Conservation (phyloP, 306 rosid species). For the Quercus cerris region DNA sequence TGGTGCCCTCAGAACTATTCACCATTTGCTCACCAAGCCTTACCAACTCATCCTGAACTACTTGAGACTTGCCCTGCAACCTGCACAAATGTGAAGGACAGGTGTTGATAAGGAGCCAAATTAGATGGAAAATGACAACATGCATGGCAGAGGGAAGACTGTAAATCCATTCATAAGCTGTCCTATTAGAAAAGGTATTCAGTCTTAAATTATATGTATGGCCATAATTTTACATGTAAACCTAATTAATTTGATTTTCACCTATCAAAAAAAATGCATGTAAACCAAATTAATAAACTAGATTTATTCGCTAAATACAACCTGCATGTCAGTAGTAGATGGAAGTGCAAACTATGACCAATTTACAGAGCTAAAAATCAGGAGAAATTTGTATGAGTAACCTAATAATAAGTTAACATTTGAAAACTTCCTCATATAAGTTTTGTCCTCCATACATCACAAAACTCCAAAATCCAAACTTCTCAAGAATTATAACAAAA, state of each 20-base stretch:
- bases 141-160: neutral
- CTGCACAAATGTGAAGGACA: conserved; percentile 35
- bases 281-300: neutral
- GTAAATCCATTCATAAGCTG: neutral
- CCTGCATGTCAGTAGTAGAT: neutral
- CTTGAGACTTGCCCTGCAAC: conserved; percentile 94
- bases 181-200: neutral
- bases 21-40: conserved; percentile 96
- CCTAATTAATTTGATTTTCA: too few relatives aligned
- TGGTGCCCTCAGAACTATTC: conserved; percentile 85
- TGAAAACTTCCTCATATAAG: neutral
- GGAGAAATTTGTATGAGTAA: neutral
- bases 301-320: neutral
- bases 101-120: conserved; percentile 1
- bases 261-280: neutral
- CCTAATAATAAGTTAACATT: neutral
- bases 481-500: neutral
- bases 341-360: conserved; percentile 10
- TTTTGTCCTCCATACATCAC: neutral
- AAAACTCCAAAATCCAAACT: neutral
- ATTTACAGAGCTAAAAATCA: conserved; percentile 5
- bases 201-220: neutral
- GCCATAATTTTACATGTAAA: neutral
- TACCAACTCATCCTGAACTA: conserved; percentile 91
- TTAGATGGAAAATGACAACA: neutral